Evolutionary conservation across 2,329 filamentous ascomycete species (phyloP).

Genomic region (Rhinocladiella mackenziei): DNA sequence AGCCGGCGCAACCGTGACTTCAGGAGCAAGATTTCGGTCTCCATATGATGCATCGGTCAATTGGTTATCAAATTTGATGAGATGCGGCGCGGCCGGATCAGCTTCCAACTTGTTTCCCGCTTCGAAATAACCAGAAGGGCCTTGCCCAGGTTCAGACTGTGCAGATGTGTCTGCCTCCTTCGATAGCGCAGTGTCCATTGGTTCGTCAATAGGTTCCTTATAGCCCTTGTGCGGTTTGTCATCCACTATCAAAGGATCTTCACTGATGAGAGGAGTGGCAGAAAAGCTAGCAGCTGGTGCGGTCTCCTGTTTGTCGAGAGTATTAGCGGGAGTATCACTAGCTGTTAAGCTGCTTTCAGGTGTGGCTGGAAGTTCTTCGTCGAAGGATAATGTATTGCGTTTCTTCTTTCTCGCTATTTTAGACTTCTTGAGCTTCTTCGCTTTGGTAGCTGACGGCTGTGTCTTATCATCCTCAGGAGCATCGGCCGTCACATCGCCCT

Average conservation of each 20-base stretch:
- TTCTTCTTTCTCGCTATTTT: slow-evolving; percentile 15
- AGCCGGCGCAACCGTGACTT: not conserved
- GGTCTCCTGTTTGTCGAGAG: not conserved
- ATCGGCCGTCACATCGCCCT: not conserved
- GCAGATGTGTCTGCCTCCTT: too few species aligned
- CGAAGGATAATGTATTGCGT: not conserved
- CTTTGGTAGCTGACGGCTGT: not conserved
- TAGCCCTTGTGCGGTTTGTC: too few species aligned
- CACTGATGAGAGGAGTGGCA: too few species aligned
- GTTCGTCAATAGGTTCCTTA: too few species aligned
- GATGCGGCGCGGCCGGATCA: not conserved
- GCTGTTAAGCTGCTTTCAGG: not conserved
- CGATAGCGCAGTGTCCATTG: too few species aligned
- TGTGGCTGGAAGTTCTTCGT: not conserved
- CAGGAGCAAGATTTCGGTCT: not conserved
- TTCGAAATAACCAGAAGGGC: not conserved
- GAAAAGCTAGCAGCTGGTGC: too few species aligned
- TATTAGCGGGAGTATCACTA: not conserved
- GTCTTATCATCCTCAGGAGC: not conserved
- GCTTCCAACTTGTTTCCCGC: not conserved
- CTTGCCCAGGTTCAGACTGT: too few species aligned
- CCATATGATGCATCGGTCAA: not conserved
- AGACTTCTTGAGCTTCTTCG: slow-evolving; percentile 18
- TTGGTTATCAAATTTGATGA: not conserved
- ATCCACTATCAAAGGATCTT: too few species aligned